Conservation (phyloP, 176 grass and related monocot genomes). For the Ensete glaucum region DNA sequence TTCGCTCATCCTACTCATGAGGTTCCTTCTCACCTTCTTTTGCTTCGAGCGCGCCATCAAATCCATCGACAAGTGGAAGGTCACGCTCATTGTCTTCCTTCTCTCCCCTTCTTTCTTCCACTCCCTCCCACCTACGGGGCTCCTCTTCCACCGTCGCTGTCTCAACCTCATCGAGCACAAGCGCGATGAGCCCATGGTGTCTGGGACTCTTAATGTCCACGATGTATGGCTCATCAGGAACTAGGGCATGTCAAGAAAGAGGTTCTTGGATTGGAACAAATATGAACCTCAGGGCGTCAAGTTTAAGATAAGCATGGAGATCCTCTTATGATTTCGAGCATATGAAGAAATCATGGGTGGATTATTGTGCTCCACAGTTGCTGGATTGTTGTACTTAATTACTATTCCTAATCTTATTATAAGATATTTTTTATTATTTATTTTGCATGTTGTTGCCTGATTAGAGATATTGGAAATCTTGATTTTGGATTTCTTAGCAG, state of each 20-base stretch:
- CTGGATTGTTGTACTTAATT: slow-evolving; percentile 35
- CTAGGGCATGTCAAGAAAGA: slow-evolving; percentile 19
- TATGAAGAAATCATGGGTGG: slow-evolving; percentile 78
- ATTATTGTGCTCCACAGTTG: slow-evolving; percentile 59
- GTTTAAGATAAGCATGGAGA: slow-evolving; percentile 58
- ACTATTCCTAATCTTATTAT: neutral
- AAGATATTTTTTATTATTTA: neutral
- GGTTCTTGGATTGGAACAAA: slow-evolving; percentile 57
- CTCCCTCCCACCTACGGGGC: slow-evolving; percentile 42
- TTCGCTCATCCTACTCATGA: no score
- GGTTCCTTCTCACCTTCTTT: no score
- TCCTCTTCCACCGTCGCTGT: slow-evolving; percentile 29
- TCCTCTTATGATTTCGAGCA: slow-evolving; percentile 52
- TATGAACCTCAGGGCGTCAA: slow-evolving; percentile 61
- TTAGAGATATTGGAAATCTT: slow-evolving; percentile 17
- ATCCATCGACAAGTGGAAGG: no score
- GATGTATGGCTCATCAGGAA: slow-evolving; percentile 48
- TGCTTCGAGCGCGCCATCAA: no score
- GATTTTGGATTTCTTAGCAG: slow-evolving; percentile 26
- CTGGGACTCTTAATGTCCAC: slow-evolving; percentile 48
- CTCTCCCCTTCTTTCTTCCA: slow-evolving; percentile 28
- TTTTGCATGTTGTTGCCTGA: slow-evolving; percentile 3
- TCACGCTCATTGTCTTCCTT: no score
- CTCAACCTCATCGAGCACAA: slow-evolving; percentile 60
- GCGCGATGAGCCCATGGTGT: slow-evolving; percentile 61